Evolutionary conservation across 192 early-diverging fungal species (phyloP).

Genomic region (Coemansia asiatica): DNA sequence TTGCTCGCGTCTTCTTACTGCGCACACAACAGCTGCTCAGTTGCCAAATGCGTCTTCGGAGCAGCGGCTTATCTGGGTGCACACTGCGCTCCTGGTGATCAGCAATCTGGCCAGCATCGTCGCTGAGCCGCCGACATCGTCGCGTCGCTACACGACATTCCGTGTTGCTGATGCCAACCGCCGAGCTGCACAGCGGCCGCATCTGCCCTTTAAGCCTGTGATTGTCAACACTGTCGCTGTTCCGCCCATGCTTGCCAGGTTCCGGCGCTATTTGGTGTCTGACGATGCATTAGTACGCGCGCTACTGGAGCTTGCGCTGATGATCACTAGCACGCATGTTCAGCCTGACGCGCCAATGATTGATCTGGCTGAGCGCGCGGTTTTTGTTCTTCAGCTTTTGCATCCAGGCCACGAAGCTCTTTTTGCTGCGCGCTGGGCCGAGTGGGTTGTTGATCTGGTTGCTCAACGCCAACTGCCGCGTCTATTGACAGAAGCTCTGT

Average conservation of each 20-base stretch:
- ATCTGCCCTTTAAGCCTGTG: constrained; percentile 44
- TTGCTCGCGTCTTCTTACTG: constrained; percentile 33
- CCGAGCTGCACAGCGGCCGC: constrained; percentile 13
- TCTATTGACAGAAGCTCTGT: constrained; percentile 36
- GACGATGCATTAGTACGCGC: constrained; percentile 34
- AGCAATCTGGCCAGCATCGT: constrained; percentile 44
- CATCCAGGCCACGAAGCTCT: constrained; percentile 44
- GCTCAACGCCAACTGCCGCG: constrained; percentile 16
- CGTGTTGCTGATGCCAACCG: constrained; percentile 13
- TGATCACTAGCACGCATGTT: constrained; percentile 11
- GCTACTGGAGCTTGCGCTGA: constrained; percentile 38
- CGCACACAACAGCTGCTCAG: constrained; percentile 25
- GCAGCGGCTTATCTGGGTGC: constrained; percentile 47
- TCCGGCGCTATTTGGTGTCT: constrained; percentile 26
- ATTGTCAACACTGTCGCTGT: constrained; percentile 23
- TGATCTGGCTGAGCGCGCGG: constrained; percentile 50
- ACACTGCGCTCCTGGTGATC: constrained; percentile 41
- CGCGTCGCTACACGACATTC: constrained; percentile 40
- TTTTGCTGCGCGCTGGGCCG: constrained; percentile 37
- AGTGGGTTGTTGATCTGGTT: constrained; percentile 42
- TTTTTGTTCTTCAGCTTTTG: constrained; percentile 47
- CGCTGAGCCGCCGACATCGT: constrained; percentile 23
- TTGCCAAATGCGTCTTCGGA: constrained; percentile 15
- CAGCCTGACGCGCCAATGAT: constrained; percentile 32
- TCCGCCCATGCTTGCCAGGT: constrained; percentile 20